Conservation (phyloP, 148 eudicot species). For the Rhododendron ferrugineum region DNA sequence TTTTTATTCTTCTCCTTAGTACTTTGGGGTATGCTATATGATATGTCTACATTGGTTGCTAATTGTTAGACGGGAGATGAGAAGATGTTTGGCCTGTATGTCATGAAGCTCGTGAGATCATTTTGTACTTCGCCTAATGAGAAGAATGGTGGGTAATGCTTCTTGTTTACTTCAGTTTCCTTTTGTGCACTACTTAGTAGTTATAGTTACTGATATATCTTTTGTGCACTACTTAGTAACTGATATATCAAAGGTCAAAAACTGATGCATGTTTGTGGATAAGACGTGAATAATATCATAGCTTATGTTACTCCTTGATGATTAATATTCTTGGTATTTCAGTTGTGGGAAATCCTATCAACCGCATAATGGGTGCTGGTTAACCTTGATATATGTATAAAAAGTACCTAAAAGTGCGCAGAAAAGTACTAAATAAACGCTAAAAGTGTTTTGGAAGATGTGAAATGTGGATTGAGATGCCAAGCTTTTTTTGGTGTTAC, state of each 20-base stretch:
- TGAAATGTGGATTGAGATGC: background rate
- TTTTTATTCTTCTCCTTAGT: background rate
- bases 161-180: background rate
- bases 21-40: background rate
- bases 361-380: background rate
- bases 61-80: conserved; percentile 59
- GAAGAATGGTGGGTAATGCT: conserved; percentile 42
- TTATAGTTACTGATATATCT: background rate
- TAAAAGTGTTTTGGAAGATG: background rate
- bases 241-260: background rate
- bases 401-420: background rate
- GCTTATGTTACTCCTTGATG: background rate
- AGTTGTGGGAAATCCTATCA: background rate
- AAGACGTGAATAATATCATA: background rate
- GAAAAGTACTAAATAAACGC: background rate
- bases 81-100: conserved; percentile 76
- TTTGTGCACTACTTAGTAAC: no score
- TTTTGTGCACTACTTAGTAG: background rate
- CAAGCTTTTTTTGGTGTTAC: background rate
- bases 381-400: background rate
- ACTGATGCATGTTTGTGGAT: background rate
- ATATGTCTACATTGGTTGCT: conserved; percentile 12
- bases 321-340: background rate
- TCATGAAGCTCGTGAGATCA: conserved; percentile 93
- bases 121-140: conserved; percentile 75